Base-by-base conservation (phyloP, 441 rosid species). In the Euphorbia schlechtendalii region DNA sequence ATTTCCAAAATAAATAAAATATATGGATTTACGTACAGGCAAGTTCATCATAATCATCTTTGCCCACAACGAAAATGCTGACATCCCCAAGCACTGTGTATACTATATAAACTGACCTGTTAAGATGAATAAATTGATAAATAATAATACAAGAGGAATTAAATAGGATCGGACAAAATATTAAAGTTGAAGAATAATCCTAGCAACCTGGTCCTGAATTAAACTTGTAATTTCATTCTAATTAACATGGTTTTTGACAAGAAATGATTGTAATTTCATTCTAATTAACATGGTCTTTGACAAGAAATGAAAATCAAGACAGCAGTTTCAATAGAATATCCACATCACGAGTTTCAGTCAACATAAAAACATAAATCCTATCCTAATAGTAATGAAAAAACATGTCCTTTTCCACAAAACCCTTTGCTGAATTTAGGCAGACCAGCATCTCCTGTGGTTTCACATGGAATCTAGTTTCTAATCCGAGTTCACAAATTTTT, bases 21-120 rank as follows among this genome's bases (percentile, higher is more conserved):
- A 22, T 49, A 17, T 36, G 66, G 5, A 64, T 54, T 61, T 54
- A 75, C 96, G 85, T 77, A 88, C 96, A 85, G 41, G 96, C 97
- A 78, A 93, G 99, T 74, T 93, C 99, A 78, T 93, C 99, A 58
- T 93, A 93, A 67, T 86, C 95, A 75, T 93, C 95, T 81, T 93
- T 93, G 73, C 99, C 97, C 70, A 86, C 95, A 67, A 79, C 82
- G 76, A 73, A 90, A 70, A 93, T 74, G 84, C 95, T 87, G 75
- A 90, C 92, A 81, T 90, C 97, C 41, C 95, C 95, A 48, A 88
- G 89, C 77, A 93, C 87, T 0, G 96, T 90, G 74, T 93, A 90
- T 34, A 90, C 98, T 1, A 93, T 93, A 65, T 90, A 93, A 53
- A 90, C 97, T 12, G 98, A 93, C 83, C 93, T 87, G 84, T 60